These are phyloP conservation scores for Pisolithus microcarpus DNA, from an alignment of 768 basidiomycete species.

Conservation along the genomic window DNA sequence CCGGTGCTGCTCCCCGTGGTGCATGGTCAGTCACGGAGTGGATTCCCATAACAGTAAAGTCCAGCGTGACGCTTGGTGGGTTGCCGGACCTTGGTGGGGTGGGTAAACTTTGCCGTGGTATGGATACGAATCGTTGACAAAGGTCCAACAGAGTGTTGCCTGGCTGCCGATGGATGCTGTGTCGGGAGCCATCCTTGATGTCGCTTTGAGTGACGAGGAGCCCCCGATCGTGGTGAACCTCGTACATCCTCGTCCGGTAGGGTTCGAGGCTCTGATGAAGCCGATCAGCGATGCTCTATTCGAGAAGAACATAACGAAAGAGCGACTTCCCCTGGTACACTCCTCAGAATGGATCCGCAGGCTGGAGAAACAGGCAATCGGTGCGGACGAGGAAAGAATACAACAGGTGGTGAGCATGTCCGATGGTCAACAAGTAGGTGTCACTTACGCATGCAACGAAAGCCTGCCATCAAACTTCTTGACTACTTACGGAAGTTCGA, in stretches of 20 bases:
- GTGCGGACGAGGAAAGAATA: slow-evolving; percentile 7
- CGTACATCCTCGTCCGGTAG: slow-evolving; percentile 30
- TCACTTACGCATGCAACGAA: not conserved
- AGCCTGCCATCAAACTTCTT: slow-evolving; percentile 31
- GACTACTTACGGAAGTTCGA: slow-evolving; percentile 22
- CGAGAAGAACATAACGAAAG: slow-evolving; percentile 5
- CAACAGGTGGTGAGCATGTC: slow-evolving; percentile 2
- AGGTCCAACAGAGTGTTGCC: slow-evolving; percentile 15
- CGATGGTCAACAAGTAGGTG: not conserved
- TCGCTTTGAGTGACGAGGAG: slow-evolving; percentile 18
- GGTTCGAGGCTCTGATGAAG: slow-evolving; percentile 24
- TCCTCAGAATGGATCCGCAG: slow-evolving; percentile 25
- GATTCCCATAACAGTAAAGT: slow-evolving; percentile 32
- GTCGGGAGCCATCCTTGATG: slow-evolving; percentile 25
- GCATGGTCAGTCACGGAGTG: slow-evolving; percentile 32
- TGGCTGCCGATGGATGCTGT: slow-evolving; percentile 36
- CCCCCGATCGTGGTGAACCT: slow-evolving; percentile 27
- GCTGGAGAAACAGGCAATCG: slow-evolving; percentile 17
- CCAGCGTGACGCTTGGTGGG: slow-evolving; percentile 23
- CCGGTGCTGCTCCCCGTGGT: slow-evolving; percentile 28
- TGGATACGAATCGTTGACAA: not conserved
- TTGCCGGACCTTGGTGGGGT: slow-evolving; percentile 27
- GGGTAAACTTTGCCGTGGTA: slow-evolving; percentile 29
- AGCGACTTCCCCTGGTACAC: slow-evolving; percentile 13
- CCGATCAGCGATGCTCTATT: slow-evolving; percentile 14